Percentiles rank a stretch among this genome's conserved stretches.
Evolutionary conservation across 768 basidiomycete genomes (phyloP).

Genomic region (Lactarius deliciosus): DNA sequence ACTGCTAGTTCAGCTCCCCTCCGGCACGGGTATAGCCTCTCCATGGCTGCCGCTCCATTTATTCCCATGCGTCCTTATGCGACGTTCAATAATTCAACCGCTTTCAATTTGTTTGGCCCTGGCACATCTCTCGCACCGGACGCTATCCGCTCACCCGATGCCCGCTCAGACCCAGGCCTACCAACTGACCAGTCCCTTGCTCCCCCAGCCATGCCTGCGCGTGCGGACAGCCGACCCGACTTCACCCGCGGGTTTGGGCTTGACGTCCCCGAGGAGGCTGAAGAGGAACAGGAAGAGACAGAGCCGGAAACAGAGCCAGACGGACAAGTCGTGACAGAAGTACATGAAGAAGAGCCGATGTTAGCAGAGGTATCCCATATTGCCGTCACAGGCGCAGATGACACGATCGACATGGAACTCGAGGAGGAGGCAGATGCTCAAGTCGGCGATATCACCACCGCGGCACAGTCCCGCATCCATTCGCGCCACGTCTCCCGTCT

Average conservation of each 20-base stretch:
- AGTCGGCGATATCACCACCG: constrained; percentile 47
- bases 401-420: constrained; percentile 30
- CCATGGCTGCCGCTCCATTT: constrained; percentile 60
- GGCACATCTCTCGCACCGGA: constrained; percentile 55
- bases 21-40: constrained; percentile 74
- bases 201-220: constrained; percentile 42
- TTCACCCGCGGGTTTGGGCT: constrained; percentile 79
- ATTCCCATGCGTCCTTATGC: constrained; percentile 37
- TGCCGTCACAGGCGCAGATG: constrained; percentile 19
- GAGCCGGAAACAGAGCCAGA: not conserved
- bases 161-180: constrained; percentile 59
- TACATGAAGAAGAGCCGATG: constrained; percentile 24
- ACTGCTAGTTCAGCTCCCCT: constrained; percentile 42
- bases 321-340: constrained; percentile 32
- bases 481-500: constrained; percentile 69
- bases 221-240: constrained; percentile 61
- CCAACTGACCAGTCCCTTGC: constrained; percentile 47
- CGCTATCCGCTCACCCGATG: constrained; percentile 32
- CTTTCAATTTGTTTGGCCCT: constrained; percentile 68
- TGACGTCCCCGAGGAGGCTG: constrained; percentile 75
- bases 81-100: constrained; percentile 39
- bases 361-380: constrained; percentile 24
- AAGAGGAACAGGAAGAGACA: constrained; percentile 43
- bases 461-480: constrained; percentile 52
- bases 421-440: constrained; percentile 41